Evolutionary conservation across 2,329 filamentous ascomycete genomes (phyloP).

Genomic region (Knoxdaviesia capensis): DNA sequence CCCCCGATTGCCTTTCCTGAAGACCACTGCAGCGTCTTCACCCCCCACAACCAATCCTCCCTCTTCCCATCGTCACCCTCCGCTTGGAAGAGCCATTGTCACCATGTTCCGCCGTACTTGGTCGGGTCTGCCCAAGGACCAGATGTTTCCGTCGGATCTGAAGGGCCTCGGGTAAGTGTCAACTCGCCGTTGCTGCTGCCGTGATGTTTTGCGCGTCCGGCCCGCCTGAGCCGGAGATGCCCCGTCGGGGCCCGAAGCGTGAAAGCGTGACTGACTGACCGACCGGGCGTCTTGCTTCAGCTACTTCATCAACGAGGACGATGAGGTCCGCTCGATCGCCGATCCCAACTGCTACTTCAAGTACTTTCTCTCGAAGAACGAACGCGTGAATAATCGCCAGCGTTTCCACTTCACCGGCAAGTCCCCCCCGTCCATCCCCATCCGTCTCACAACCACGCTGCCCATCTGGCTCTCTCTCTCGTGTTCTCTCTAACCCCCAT

Average conservation of each 20-base stretch:
- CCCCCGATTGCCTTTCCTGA: not conserved
- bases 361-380: slow-evolving; percentile 52
- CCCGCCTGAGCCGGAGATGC: not conserved
- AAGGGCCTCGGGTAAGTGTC: slow-evolving; percentile 46
- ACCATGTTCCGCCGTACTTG: slow-evolving; percentile 59
- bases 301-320: slow-evolving; percentile 58
- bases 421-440: slow-evolving; percentile 7
- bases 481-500: not conserved
- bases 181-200: not conserved
- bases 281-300: slow-evolving; percentile 18
- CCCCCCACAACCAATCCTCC: not conserved
- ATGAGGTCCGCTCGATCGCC: slow-evolving; percentile 52
- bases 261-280: not conserved
- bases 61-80: not conserved
- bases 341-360: slow-evolving; percentile 52
- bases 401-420: slow-evolving; percentile 54
- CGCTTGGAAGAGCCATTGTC: not conserved
- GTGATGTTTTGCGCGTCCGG: not conserved
- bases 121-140: slow-evolving; percentile 50
- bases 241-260: not conserved
- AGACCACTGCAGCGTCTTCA: no score
- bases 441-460: not conserved
- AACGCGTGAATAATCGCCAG: slow-evolving; percentile 59
- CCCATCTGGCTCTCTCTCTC: not conserved
- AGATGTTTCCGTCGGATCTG: slow-evolving; percentile 43